These are phyloP conservation scores for Arthrobotrys musiformis DNA, from an alignment of 2,329 filamentous ascomycete species.

Conservation along the genomic window DNA sequence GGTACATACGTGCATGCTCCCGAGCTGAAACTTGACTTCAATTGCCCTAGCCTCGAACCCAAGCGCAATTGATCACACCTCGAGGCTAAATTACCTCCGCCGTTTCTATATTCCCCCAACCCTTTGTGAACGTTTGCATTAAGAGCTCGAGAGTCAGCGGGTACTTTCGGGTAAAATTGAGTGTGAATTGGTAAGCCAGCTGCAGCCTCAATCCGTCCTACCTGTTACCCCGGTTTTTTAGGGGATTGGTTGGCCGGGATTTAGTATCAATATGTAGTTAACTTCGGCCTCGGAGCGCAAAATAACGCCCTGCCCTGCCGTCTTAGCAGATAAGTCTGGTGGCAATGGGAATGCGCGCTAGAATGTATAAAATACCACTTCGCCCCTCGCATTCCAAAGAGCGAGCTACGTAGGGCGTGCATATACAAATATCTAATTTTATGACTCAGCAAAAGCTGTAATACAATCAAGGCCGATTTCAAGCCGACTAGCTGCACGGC, in stretches of 20 bases:
- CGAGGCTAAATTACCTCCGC: neutral
- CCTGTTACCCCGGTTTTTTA: neutral
- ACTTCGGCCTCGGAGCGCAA: conserved; percentile 26
- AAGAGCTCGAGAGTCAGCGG: conserved; percentile 11
- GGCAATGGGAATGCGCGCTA: conserved; percentile 2
- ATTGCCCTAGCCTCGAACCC: neutral
- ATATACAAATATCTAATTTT: too few relatives aligned
- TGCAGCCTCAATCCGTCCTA: conserved; percentile 5
- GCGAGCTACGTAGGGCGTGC: neutral
- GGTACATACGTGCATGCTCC: neutral
- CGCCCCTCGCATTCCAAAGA: neutral
- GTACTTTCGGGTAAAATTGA: conserved; percentile 35
- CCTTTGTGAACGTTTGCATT: neutral
- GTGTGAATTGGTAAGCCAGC: conserved; percentile 37
- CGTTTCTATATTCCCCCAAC: neutral
- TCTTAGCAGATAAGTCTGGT: neutral
- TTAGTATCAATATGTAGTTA: neutral
- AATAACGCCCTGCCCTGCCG: neutral
- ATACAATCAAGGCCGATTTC: neutral
- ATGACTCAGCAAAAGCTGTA: neutral
- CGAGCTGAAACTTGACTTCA: neutral
- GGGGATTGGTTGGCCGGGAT: too few relatives aligned
- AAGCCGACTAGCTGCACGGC: neutral
- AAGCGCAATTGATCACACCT: neutral
- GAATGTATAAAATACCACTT: conserved; percentile 24